Evolutionary conservation across 2,329 filamentous ascomycete species (phyloP).

Genomic region (Davidsoniella eucalypti): DNA sequence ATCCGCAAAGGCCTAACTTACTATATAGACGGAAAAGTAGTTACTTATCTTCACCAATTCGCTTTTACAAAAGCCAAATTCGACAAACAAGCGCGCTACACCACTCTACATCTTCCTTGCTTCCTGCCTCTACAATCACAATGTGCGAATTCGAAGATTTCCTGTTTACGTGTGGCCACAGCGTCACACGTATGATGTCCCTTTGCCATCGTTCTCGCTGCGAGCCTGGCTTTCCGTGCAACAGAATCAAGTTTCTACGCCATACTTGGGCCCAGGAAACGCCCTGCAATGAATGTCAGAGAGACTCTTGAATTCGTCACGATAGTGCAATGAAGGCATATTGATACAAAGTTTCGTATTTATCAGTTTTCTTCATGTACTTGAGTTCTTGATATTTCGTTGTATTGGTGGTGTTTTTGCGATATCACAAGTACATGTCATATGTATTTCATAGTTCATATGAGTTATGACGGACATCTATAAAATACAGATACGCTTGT

Average conservation of each 20-base stretch:
- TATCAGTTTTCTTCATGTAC: no score
- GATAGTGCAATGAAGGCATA: no score
- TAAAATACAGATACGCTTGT: no score
- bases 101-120: background rate
- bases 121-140: conserved; percentile 13
- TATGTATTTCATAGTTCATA: background rate
- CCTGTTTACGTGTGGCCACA: conserved; percentile 48
- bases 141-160: conserved; percentile 63
- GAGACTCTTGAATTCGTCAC: background rate
- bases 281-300: conserved; percentile 33
- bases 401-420: no score
- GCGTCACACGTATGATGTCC: conserved; percentile 40
- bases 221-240: conserved; percentile 52
- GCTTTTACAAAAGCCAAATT: no score
- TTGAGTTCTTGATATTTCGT: no score
- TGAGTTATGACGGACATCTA: background rate
- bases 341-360: no score
- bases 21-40: no score
- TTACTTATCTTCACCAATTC: no score
- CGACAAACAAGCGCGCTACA: no score
- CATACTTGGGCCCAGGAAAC: conserved; percentile 40
- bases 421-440: background rate
- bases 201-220: conserved; percentile 64
- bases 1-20: no score
- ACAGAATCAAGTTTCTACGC: conserved; percentile 47